These are phyloP conservation scores for Ophiostoma triangulosporum DNA, from an alignment of 2,329 filamentous ascomycete genomes.

Conservation along the genomic window DNA sequence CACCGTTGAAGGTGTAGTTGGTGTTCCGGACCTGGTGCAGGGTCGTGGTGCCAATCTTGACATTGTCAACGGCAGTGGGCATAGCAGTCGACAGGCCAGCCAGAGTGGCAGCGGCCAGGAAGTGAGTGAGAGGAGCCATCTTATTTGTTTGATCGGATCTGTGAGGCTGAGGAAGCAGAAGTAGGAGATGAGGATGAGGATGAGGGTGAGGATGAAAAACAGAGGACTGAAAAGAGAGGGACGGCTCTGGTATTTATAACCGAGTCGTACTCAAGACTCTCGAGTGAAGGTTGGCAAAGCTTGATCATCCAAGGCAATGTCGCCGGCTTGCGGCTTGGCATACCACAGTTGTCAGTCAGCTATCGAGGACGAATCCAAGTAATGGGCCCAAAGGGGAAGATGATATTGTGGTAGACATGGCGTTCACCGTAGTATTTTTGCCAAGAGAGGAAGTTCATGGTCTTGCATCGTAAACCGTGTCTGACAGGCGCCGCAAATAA, in stretches of 20 bases:
- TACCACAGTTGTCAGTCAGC: too few species aligned
- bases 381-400: background rate
- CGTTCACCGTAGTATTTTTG: background rate
- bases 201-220: background rate
- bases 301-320: too few species aligned
- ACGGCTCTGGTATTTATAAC: background rate
- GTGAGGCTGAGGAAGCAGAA: too few species aligned
- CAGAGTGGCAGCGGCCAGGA: conserved; percentile 18
- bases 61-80: conserved; percentile 8
- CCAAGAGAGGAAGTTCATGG: conserved; percentile 1
- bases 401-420: background rate
- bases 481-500: too few species aligned
- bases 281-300: too few species aligned
- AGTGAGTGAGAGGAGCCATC: conserved; percentile 8
- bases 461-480: background rate
- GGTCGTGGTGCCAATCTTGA: conserved; percentile 23
- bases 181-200: background rate
- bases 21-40: conserved; percentile 23
- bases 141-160: background rate
- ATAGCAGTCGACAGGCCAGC: conserved; percentile 20
- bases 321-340: too few species aligned
- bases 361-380: background rate
- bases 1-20: conserved; percentile 24
- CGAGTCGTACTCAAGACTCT: background rate
- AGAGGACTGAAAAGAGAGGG: background rate